These are phyloP conservation scores for Apiospora saccharicola DNA, from an alignment of 2,329 filamentous ascomycete genomes.

Conservation along the genomic window DNA sequence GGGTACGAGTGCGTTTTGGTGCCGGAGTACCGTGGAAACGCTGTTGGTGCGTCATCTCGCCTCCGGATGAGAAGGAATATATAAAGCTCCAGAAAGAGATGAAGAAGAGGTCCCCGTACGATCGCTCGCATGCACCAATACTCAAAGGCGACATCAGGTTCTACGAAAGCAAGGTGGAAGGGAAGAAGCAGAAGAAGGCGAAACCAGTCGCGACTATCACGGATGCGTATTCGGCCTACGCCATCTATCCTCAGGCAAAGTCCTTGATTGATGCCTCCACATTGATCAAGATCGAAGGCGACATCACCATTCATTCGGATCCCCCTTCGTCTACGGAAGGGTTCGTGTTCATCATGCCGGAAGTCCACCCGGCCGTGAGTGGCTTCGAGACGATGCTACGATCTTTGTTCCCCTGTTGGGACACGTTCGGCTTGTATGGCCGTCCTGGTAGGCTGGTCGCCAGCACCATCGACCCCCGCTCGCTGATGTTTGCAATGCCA, in stretches of 20 bases:
- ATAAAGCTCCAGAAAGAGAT: slow-evolving; percentile 82
- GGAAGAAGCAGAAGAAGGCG: slow-evolving; percentile 90
- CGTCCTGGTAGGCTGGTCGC: slow-evolving; percentile 86
- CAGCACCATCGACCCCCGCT: slow-evolving; percentile 84
- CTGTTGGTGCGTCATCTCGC: slow-evolving; percentile 94
- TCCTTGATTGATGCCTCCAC: slow-evolving; percentile 94
- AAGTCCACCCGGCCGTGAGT: slow-evolving; percentile 87
- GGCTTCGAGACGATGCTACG: slow-evolving; percentile 96
- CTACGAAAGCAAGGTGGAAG: slow-evolving; percentile 78
- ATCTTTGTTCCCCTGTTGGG: slow-evolving; percentile 92
- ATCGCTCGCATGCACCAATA: slow-evolving; percentile 69
- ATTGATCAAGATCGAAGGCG: slow-evolving; percentile 90
- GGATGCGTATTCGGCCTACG: slow-evolving; percentile 90
- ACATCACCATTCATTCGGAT: slow-evolving; percentile 84
- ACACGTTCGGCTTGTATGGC: slow-evolving; percentile 91
- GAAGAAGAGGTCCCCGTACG: slow-evolving; percentile 85
- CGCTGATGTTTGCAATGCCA: slow-evolving; percentile 98
- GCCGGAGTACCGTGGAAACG: slow-evolving; percentile 95
- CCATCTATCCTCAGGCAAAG: slow-evolving; percentile 94
- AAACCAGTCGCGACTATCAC: slow-evolving; percentile 90
- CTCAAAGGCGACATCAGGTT: slow-evolving; percentile 93
- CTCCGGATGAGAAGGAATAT: slow-evolving; percentile 92
- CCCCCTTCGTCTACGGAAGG: slow-evolving; percentile 84
- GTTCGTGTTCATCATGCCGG: slow-evolving; percentile 98
- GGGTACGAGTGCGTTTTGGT: slow-evolving; percentile 94